phyloP scores from a whole-genome alignment of 768 basidiomycete species.

The Kwoniella europaea region DNA sequence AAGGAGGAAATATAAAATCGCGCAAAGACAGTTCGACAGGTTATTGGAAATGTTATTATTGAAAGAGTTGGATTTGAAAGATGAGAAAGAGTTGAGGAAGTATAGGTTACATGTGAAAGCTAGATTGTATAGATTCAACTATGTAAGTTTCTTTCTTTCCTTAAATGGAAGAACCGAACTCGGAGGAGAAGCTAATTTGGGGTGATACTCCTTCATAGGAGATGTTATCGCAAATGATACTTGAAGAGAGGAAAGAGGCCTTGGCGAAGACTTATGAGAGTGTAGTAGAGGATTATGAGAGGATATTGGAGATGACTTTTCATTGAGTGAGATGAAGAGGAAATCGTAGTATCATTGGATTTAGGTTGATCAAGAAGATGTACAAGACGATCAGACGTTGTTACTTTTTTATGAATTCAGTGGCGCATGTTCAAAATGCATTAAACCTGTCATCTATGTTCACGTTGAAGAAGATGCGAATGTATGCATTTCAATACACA shows the following conservation, averaged over 20 bases:
- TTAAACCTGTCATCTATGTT: no score
- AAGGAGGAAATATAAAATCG: slow-evolving; percentile 84
- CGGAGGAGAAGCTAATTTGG: not conserved
- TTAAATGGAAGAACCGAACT: not conserved
- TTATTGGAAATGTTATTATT: slow-evolving; percentile 89
- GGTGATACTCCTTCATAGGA: slow-evolving; percentile 64
- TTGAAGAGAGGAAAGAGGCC: slow-evolving; percentile 82
- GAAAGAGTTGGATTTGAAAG: slow-evolving; percentile 68
- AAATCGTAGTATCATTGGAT: no score
- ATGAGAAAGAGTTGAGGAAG: slow-evolving; percentile 65
- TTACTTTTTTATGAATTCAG: no score
- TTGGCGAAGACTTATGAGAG: slow-evolving; percentile 90
- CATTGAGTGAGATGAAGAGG: not conserved
- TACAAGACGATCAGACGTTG: no score
- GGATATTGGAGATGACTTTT: slow-evolving; percentile 67
- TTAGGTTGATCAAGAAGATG: no score
- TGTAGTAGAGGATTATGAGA: slow-evolving; percentile 80
- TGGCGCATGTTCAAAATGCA: no score
- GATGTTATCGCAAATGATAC: slow-evolving; percentile 82
- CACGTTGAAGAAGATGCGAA: not conserved
- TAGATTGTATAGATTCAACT: slow-evolving; percentile 92
- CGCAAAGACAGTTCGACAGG: slow-evolving; percentile 91
- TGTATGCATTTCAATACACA: not conserved
- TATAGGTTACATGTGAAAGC: slow-evolving; percentile 88
- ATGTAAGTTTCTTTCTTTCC: slow-evolving; percentile 64